A percentile compares a stretch with the other conserved stretches of the same genome.
phyloP scores from a whole-genome alignment of 2,329 filamentous ascomycete genomes.

The Canariomyces notabilis region DNA sequence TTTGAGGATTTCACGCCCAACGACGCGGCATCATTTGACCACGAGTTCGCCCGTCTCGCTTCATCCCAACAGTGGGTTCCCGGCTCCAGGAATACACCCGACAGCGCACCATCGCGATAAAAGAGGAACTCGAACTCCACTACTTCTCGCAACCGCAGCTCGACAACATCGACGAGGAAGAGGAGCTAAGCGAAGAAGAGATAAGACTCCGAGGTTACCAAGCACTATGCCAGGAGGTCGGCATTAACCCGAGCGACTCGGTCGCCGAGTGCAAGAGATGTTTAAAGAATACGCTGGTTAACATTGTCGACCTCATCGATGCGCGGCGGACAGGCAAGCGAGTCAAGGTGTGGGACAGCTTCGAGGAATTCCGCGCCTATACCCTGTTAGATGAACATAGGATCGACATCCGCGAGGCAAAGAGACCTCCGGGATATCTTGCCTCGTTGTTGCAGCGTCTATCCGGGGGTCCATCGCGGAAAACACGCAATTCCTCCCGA shows the following conservation, averaged over 20 bases:
- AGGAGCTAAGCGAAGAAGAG: conserved; percentile 6
- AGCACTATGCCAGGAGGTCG: conserved; percentile 27
- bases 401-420: conserved; percentile 23
- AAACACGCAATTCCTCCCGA: too few relatives aligned
- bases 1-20: conserved; percentile 29
- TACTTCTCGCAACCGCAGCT: conserved; percentile 27
- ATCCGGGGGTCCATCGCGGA: too few relatives aligned
- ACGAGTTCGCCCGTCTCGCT: conserved; percentile 31
- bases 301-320: conserved; percentile 32
- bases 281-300: conserved; percentile 28
- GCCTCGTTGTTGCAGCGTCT: conserved; percentile 15
- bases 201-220: conserved; percentile 25
- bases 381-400: conserved; percentile 23
- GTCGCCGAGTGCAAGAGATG: conserved; percentile 22
- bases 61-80: conserved; percentile 29
- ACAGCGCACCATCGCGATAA: conserved; percentile 31
- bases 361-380: conserved; percentile 25
- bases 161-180: not conserved
- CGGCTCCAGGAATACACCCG: conserved; percentile 26
- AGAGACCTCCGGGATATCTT: conserved; percentile 23
- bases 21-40: conserved; percentile 27
- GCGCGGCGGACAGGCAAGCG: conserved; percentile 23
- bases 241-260: conserved; percentile 16
- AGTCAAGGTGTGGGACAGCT: conserved; percentile 28
- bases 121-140: conserved; percentile 27